These are phyloP conservation scores for Podospora fimiseda DNA, from an alignment of 495 filamentous ascomycete genomes.

Conservation along the genomic window DNA sequence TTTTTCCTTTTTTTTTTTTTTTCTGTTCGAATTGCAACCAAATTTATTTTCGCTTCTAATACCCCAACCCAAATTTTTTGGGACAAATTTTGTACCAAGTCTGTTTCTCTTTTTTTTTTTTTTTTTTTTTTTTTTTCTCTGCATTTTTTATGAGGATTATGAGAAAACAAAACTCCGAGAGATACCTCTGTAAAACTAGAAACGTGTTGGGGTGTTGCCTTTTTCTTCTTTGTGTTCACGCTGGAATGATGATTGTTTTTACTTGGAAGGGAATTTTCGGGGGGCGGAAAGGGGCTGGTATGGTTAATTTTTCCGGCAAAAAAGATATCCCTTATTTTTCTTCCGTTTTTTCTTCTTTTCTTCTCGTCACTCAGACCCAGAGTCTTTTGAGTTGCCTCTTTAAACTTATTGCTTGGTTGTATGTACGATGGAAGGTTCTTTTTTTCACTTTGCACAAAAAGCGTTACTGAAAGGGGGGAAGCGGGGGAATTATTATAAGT, in stretches of 20 bases:
- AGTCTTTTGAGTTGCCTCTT: neutral
- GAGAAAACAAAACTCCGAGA: too few relatives aligned
- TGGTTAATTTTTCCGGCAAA: neutral
- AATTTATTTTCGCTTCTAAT: constrained; percentile 7
- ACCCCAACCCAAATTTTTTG: constrained; percentile 1
- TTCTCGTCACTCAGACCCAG: neutral
- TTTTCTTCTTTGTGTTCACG: neutral
- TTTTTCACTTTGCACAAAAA: too few relatives aligned
- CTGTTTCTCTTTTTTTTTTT: constrained; percentile 9
- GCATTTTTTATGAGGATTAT: neutral
- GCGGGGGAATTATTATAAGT: too few relatives aligned
- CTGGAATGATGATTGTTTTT: neutral
- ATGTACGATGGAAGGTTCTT: neutral
- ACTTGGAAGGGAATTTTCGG: too few relatives aligned
- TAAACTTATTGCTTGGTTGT: neutral
- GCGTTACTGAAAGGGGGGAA: too few relatives aligned
- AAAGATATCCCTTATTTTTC: constrained; percentile 1
- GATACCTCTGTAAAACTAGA: too few relatives aligned
- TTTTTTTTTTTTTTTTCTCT: neutral
- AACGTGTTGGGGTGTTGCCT: neutral
- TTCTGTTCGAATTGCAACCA: neutral
- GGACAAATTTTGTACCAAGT: too few relatives aligned
- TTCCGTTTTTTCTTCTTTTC: neutral
- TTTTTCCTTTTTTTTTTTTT: constrained; percentile 22
- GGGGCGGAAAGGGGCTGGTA: constrained; percentile 1